Base-by-base conservation (phyloP, 768 basidiomycete genomes). In the Suillus ampliporus region DNA sequence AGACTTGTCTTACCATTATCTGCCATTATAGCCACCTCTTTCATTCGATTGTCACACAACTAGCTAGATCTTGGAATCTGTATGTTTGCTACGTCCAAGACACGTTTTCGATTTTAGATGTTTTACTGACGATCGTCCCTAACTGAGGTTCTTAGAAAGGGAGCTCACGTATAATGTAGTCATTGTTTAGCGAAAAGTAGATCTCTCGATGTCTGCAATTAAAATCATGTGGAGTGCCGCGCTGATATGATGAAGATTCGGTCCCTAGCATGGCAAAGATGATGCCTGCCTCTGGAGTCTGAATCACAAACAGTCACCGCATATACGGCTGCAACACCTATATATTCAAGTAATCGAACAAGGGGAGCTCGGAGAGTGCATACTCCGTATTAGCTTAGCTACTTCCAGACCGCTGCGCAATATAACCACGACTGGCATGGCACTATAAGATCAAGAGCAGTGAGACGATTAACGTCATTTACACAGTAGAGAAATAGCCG, bases 41-140 rank as follows among this genome's bases (percentile, higher is more conserved):
- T 48, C 46, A 58, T 56, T 58, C 34, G 17, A 57, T 38, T 38
- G 53, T 60, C 26, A 37, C 48, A 58, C 48, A 26, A 60, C 52
- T 61, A 54, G 52, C 54, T 56, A 31, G 61, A 62, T 51, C 40
- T 62, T 34, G 14, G n/a, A 21, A 62, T 26, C 17, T 52, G 38
- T 64, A 57, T 56, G 38, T 40, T 40, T 28, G 37, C 40, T 21
- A 40, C 26, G 54, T 40, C 5, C 52, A 35, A 53, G 52, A n/a
- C 52, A 35, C 52, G 14, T 53, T 53, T 35, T 53, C 52, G n/a
- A 31, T 37, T 35, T 35, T 53, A 53, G 52, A 34, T 53, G 52
- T 35, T n/a, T n/a, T 52, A n/a, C n/a, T 52, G 31, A 52, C 7
- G 51, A 52, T 21, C 19, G 17, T 51, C 19, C 28, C 48, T 31